phyloP scores from a whole-genome alignment of 495 filamentous ascomycete genomes.

The Clohesyomyces aquaticus region DNA sequence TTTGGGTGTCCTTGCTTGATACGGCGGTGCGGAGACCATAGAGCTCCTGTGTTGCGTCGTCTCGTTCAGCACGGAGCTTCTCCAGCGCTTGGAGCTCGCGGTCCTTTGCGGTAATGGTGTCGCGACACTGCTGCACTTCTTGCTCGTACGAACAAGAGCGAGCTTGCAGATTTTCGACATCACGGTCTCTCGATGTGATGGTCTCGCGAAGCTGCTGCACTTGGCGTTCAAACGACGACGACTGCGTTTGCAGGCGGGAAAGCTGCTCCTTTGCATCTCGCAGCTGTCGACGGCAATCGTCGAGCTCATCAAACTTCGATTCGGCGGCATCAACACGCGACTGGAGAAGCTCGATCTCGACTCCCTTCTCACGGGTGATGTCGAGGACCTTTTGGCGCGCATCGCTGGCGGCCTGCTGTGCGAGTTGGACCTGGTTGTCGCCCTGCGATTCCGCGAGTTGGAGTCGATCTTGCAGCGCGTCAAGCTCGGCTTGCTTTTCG shows the following conservation, averaged over 20 bases:
- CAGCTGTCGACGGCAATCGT: slow-evolving; percentile 31
- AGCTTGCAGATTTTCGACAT: slow-evolving; percentile 17
- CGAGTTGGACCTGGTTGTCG: slow-evolving; percentile 43
- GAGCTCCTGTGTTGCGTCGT: slow-evolving; percentile 23
- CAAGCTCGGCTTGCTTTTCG: slow-evolving; percentile 36
- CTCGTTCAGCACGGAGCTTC: slow-evolving; percentile 29
- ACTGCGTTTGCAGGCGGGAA: slow-evolving; percentile 23
- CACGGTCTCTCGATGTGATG: slow-evolving; percentile 8
- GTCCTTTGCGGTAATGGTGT: slow-evolving; percentile 7
- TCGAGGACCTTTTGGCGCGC: slow-evolving; percentile 40
- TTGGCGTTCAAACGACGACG: slow-evolving; percentile 33
- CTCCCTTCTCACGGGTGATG: slow-evolving; percentile 38
- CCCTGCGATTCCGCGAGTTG: slow-evolving; percentile 40
- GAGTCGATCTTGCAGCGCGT: slow-evolving; percentile 39
- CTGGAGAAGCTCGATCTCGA: slow-evolving; percentile 39
- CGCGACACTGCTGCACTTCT: slow-evolving; percentile 32
- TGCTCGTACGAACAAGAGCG: slow-evolving; percentile 28
- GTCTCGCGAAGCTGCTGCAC: slow-evolving; percentile 30
- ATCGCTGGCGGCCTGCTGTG: slow-evolving; percentile 42
- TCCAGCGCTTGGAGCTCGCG: slow-evolving; percentile 11
- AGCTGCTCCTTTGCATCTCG: slow-evolving; percentile 26
- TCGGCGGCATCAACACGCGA: slow-evolving; percentile 36
- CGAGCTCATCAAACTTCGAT: slow-evolving; percentile 36
- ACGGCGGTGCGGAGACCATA: slow-evolving; percentile 19
- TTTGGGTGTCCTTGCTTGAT: slow-evolving; percentile 58